phyloP scores from a whole-genome alignment of 805 yeast species.

The Spathaspora sp. region DNA sequence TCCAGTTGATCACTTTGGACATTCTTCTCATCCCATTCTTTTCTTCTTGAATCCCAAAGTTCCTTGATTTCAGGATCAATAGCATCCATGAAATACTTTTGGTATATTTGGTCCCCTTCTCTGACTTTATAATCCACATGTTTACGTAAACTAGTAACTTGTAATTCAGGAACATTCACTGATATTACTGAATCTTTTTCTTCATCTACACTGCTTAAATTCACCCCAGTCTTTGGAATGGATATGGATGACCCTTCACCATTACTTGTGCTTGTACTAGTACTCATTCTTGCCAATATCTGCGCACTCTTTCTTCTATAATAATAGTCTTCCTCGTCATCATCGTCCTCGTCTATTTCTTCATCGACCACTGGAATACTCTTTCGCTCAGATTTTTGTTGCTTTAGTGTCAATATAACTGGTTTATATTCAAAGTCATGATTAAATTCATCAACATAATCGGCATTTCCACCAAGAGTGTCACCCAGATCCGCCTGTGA shows the following conservation, averaged over 20 bases:
- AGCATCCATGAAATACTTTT: constrained; percentile 34
- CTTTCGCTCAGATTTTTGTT: neutral
- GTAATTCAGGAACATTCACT: constrained; percentile 14
- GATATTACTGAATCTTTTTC: neutral
- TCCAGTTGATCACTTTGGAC: no score
- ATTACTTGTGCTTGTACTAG: neutral
- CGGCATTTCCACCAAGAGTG: neutral
- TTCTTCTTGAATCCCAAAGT: constrained; percentile 49
- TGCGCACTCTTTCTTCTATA: constrained; percentile 14
- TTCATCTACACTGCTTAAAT: constrained; percentile 1
- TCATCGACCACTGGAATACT: neutral
- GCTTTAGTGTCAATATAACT: constrained; percentile 3
- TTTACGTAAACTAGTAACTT: constrained; percentile 12
- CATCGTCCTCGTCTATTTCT: constrained; percentile 11
- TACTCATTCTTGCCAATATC: constrained; percentile 3
- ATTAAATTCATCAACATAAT: constrained; percentile 17
- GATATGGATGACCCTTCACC: constrained; percentile 1
- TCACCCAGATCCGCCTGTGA: neutral
- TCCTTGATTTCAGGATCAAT: constrained; percentile 51
- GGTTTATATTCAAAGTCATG: constrained; percentile 26
- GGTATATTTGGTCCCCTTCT: constrained; percentile 55
- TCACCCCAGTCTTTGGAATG: neutral
- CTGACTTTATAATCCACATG: constrained; percentile 51
- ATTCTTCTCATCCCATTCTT: neutral
- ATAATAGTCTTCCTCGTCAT: constrained; percentile 10